Conservation (phyloP, 2,329 filamentous ascomycete genomes). For the Penicillium capsulatum region DNA sequence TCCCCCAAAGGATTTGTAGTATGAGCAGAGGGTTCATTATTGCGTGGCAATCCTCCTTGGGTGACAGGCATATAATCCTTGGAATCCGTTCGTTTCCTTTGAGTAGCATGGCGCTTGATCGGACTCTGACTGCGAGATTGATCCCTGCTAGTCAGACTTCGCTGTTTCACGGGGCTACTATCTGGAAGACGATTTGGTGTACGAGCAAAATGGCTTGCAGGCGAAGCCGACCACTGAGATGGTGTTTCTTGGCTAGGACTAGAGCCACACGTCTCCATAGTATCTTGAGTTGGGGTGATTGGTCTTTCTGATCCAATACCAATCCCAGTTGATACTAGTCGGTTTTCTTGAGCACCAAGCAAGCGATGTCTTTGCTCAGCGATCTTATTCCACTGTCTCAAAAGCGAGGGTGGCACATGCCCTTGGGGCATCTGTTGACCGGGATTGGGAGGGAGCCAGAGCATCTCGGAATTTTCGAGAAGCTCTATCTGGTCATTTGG, state of each 20-base stretch:
- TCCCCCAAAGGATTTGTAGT: too few species aligned
- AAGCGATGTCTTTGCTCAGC: conserved; percentile 13
- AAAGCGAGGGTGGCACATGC: conserved; percentile 34
- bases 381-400: conserved; percentile 37
- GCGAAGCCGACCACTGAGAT: too few species aligned
- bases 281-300: conserved; percentile 14
- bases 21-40: too few species aligned
- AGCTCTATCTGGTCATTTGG: conserved; percentile 49
- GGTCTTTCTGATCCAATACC: conserved; percentile 1
- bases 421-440: conserved; percentile 26
- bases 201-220: too few species aligned
- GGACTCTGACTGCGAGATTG: neutral
- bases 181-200: neutral
- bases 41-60: too few species aligned
- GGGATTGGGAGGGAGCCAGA: conserved; percentile 36
- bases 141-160: neutral
- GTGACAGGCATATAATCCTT: too few species aligned
- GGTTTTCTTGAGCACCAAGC: conserved; percentile 3
- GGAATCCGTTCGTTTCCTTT: too few species aligned
- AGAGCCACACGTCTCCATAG: conserved; percentile 1
- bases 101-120: too few species aligned
- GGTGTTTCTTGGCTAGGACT: too few species aligned
- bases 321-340: too few species aligned
- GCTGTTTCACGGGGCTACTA: conserved; percentile 1
- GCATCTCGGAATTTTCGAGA: conserved; percentile 42